Conservation (phyloP, 2,329 filamentous ascomycete species). For the Pseudocercospora eumusae region DNA sequence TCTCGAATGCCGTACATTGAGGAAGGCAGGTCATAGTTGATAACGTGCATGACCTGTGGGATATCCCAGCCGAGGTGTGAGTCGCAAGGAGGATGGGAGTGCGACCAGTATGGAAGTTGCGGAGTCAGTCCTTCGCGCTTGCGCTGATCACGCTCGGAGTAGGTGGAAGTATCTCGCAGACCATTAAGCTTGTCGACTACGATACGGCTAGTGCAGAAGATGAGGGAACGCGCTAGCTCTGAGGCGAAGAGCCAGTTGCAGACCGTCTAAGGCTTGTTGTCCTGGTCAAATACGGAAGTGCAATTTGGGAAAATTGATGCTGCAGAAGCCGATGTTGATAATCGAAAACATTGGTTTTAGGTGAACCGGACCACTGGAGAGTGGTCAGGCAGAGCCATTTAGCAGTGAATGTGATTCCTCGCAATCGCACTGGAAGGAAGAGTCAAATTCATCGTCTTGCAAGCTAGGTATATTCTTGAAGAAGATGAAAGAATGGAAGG, state of each 20-base stretch:
- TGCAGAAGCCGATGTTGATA: too few species aligned
- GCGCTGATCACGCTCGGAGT: slow-evolving; percentile 79
- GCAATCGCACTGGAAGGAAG: too few species aligned
- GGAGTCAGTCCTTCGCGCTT: slow-evolving; percentile 74
- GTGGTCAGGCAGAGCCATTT: too few species aligned
- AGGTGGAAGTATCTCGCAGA: slow-evolving; percentile 84
- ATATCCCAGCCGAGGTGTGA: slow-evolving; percentile 87
- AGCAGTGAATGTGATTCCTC: too few species aligned
- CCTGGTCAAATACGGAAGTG: too few species aligned
- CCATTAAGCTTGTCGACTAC: slow-evolving; percentile 71
- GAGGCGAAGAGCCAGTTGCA: slow-evolving; percentile 70
- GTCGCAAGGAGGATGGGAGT: slow-evolving; percentile 83
- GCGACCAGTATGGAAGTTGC: slow-evolving; percentile 74
- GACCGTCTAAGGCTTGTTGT: slow-evolving; percentile 69
- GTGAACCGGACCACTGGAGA: too few species aligned
- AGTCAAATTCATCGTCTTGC: too few species aligned
- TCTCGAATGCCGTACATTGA: slow-evolving; percentile 78
- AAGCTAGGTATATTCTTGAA: too few species aligned
- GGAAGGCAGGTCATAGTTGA: slow-evolving; percentile 88
- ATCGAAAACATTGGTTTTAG: too few species aligned
- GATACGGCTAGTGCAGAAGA: slow-evolving; percentile 77
- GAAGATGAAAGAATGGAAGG: too few species aligned
- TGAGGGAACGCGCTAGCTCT: slow-evolving; percentile 74
- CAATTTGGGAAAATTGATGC: too few species aligned
- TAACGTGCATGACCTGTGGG: slow-evolving; percentile 80